Conservation (phyloP, 345 rosid genomes). For the Citrus glauca region DNA sequence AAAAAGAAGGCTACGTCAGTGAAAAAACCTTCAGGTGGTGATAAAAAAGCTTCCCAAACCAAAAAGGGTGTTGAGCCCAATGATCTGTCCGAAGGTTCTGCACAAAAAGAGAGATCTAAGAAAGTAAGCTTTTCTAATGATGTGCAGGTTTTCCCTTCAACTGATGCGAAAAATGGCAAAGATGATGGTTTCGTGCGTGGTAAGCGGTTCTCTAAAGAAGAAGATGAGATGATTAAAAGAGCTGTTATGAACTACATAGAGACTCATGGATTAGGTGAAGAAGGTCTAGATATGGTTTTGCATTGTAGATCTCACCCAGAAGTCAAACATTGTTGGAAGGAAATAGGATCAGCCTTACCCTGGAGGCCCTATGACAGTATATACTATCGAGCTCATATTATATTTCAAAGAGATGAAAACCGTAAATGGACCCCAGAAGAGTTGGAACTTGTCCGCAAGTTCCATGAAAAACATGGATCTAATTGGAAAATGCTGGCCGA, state of each 20-base stretch:
- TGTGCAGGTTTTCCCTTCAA: slow-evolving; percentile 52
- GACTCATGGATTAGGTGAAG: slow-evolving; percentile 51
- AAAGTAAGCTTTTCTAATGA: slow-evolving; percentile 64
- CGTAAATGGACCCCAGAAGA: slow-evolving; percentile 65
- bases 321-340: slow-evolving; percentile 65
- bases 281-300: slow-evolving; percentile 59
- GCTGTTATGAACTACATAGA: slow-evolving; percentile 56
- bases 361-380: slow-evolving; percentile 46
- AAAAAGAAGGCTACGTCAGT: slow-evolving; percentile 28
- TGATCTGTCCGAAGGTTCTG: slow-evolving; percentile 18
- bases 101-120: slow-evolving; percentile 34
- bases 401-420: slow-evolving; percentile 52
- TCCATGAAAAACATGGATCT: slow-evolving; percentile 50
- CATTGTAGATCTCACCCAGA: slow-evolving; percentile 34
- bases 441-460: slow-evolving; percentile 35
- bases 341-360: slow-evolving; percentile 57
- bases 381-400: slow-evolving; percentile 53
- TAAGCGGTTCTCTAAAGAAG: slow-evolving; percentile 68
- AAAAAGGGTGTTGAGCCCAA: not conserved
- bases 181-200: slow-evolving; percentile 45
- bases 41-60: slow-evolving; percentile 9
- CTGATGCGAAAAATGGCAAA: slow-evolving; percentile 14
- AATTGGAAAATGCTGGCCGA: slow-evolving; percentile 63
- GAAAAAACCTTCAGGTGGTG: slow-evolving; percentile 6
- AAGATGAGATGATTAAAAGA: slow-evolving; percentile 48